phyloP scores from a whole-genome alignment of 495 filamentous ascomycete species.

The Sporormia fimetaria region DNA sequence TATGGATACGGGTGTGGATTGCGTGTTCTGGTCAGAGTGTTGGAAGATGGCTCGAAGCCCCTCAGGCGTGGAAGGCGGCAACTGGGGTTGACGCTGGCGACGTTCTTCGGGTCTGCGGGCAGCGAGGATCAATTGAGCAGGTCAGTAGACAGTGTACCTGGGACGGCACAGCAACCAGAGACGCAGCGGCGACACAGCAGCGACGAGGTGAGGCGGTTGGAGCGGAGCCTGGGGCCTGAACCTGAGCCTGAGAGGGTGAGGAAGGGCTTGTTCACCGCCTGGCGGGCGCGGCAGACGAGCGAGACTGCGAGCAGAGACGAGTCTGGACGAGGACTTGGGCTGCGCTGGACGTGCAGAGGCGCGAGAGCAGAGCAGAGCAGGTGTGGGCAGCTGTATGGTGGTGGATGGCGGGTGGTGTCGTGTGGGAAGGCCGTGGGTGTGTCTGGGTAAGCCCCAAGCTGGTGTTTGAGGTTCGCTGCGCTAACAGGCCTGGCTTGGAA shows the following conservation, averaged over 20 bases:
- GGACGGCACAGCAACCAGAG: slow-evolving; percentile 4
- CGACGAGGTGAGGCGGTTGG: slow-evolving; percentile 20
- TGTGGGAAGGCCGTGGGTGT: slow-evolving; percentile 3
- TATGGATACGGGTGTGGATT: not conserved
- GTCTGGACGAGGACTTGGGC: no score
- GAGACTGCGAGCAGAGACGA: no score
- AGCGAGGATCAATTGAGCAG: slow-evolving; percentile 12
- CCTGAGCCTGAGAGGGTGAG: no score
- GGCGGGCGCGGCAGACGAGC: no score
- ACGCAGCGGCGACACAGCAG: slow-evolving; percentile 4
- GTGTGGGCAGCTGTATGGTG: not conserved
- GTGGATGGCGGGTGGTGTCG: slow-evolving; percentile 5
- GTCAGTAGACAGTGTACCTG: slow-evolving; percentile 11
- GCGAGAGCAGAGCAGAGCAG: not conserved
- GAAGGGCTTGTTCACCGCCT: slow-evolving; percentile 25
- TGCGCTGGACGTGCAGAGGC: no score
- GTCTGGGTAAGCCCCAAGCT: not conserved
- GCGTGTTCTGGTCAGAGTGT: slow-evolving; percentile 12
- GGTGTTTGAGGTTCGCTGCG: slow-evolving; percentile 13
- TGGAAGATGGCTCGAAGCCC: slow-evolving; percentile 25
- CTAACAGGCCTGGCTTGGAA: no score
- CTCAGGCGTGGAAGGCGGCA: slow-evolving; percentile 20
- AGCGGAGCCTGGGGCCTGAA: slow-evolving; percentile 15
- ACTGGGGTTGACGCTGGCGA: slow-evolving; percentile 24
- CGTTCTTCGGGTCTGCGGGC: slow-evolving; percentile 2